A percentile compares a stretch with the other conserved stretches of the same genome.
phyloP scores from a whole-genome alignment of 257 asterid genomes.

The Cynanchum wilfordii region DNA sequence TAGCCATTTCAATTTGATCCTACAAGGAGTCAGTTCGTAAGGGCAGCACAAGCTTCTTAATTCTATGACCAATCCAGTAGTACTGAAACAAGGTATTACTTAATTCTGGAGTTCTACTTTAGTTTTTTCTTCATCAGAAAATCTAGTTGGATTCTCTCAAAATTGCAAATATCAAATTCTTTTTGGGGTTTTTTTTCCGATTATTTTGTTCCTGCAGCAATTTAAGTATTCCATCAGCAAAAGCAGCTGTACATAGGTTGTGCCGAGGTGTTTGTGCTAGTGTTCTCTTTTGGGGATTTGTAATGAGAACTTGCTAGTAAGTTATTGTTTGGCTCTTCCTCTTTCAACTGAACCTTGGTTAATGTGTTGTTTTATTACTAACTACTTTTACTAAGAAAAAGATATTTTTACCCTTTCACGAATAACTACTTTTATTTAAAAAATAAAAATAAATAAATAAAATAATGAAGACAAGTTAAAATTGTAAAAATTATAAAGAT shows the following conservation, averaged over 20 bases:
- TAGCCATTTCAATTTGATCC: conserved; percentile 79
- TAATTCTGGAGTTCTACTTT: background rate
- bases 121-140: background rate
- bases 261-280: conserved; percentile 89
- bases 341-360: background rate
- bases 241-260: conserved; percentile 77
- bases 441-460: too few species aligned
- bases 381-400: too few species aligned
- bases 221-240: conserved; percentile 66
- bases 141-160: background rate
- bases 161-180: conserved; percentile 1
- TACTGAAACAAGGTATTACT: conserved; percentile 42
- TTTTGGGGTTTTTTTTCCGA: background rate
- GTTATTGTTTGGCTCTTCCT: conserved; percentile 13
- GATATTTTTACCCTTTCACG: too few species aligned
- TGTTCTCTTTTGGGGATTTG: conserved; percentile 75
- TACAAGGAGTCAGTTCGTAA: conserved; percentile 53
- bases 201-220: conserved; percentile 35
- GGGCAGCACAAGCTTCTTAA: conserved; percentile 82
- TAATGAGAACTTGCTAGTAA: conserved; percentile 76
- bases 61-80: conserved; percentile 36
- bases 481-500: too few species aligned
- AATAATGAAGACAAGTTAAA: background rate
- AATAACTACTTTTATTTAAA: too few species aligned
- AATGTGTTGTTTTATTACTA: too few species aligned